phyloP scores from a whole-genome alignment of 495 filamentous ascomycete species.

The Apiosordaria backusii region DNA sequence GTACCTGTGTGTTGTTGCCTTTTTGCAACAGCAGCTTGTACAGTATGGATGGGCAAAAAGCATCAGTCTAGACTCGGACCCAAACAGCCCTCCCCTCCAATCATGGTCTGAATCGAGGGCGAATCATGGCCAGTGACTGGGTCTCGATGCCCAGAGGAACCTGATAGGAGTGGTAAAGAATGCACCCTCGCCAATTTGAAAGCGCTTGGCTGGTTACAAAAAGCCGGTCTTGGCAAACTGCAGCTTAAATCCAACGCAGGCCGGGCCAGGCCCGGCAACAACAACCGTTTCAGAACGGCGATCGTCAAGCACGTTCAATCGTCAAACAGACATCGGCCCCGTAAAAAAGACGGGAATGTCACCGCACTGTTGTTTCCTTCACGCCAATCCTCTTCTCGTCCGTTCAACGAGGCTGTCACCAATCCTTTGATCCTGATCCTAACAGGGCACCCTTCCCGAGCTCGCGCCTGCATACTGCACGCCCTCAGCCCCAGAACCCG shows the following conservation, averaged over 20 bases:
- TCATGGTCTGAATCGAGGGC: conserved; percentile 13
- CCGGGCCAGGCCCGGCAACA: conserved; percentile 24
- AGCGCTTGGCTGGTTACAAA: conserved; percentile 23
- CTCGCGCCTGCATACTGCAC: neutral
- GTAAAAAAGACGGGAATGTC: neutral
- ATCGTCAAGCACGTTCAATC: conserved; percentile 29
- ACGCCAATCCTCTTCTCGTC: neutral
- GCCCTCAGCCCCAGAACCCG: neutral
- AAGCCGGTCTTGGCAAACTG: conserved; percentile 16
- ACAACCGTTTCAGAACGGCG: conserved; percentile 34
- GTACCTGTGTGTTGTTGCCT: neutral
- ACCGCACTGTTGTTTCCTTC: neutral
- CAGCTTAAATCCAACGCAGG: conserved; percentile 14
- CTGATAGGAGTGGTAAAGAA: neutral
- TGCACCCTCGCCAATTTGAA: neutral
- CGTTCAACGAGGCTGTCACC: neutral
- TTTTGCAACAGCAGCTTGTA: too few relatives aligned
- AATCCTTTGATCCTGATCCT: neutral
- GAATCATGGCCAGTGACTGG: conserved; percentile 19
- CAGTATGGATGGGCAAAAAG: too few relatives aligned
- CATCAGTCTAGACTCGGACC: neutral
- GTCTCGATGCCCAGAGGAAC: conserved; percentile 7
- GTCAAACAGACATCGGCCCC: conserved; percentile 4
- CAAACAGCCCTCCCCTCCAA: neutral
- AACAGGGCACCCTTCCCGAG: neutral